Base-by-base conservation (phyloP, 441 rosid genomes). In the Dalechampia spathulata region DNA sequence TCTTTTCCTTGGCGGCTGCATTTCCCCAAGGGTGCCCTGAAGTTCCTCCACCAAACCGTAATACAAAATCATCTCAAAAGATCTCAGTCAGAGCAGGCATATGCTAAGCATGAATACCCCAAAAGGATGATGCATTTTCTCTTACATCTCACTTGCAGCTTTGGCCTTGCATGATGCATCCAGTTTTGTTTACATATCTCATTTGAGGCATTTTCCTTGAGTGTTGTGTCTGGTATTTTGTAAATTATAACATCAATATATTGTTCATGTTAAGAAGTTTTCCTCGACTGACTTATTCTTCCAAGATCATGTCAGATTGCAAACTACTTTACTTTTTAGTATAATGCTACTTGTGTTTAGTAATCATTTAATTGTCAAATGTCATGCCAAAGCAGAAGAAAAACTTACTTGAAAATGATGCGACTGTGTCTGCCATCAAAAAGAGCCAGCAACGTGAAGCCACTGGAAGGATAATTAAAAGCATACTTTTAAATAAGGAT, bases 401-500 rank as follows among this genome's bases (percentile, higher is more conserved):
- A 25, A n/a, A 60, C 51, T 51, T 64, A 55, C 53, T 70, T 46
- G 75, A 68, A 62, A 80, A 63, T 67, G 71, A 62, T 57, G 49
- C 68, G 28, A 30, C 22, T 48, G 61, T 75, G 47, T 71, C 78
- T 22, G 46, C 70, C 43, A 15, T 47, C 57, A 75, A 60, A 61
- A 79, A 73, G 69, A 80, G 62, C 64, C 78, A 74, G 57, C 73
- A 77, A 0, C 79, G 62, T 44, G 89, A 80, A 60, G 58, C 78
- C 38, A 38, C 70, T 56, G 83, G 81, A 52, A 73, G 72, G 71
- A 59, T 78, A 40, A 67, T 80, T 48, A 74, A 68, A 72, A 63
- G 78, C 66, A 74, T 78, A 60, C 79, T 77, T 50, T 39, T 72
- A 52, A 77, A 80, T 69, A 75, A 75, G 62, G 87, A 84, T 55